phyloP scores from a whole-genome alignment of 257 asterid species.

The Solanum tarapatanum region DNA sequence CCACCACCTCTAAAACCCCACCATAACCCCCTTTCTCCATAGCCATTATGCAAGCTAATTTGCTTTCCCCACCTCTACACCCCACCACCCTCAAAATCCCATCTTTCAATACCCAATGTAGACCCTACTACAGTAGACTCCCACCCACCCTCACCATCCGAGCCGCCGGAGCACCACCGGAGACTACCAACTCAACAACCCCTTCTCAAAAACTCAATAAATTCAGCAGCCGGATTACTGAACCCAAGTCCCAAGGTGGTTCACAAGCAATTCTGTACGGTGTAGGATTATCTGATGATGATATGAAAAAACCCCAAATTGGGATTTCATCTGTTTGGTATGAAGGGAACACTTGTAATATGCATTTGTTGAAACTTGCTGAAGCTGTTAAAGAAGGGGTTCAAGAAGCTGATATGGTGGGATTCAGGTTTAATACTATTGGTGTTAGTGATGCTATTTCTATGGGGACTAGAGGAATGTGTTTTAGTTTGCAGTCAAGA shows the following conservation, averaged over 20 bases:
- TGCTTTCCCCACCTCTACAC: not conserved
- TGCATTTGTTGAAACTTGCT: conserved; percentile 79
- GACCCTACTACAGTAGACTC: not conserved
- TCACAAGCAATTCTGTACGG: conserved; percentile 92
- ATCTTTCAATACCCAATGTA: not conserved
- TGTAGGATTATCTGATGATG: conserved; percentile 86
- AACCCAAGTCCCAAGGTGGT: conserved; percentile 93
- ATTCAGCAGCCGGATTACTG: conserved; percentile 81
- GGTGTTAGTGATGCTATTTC: conserved; percentile 98
- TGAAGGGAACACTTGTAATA: conserved; percentile 96
- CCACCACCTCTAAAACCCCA: not conserved
- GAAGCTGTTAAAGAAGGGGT: conserved; percentile 94
- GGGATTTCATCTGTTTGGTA: conserved; percentile 99
- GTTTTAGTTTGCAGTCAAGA: conserved; percentile 92
- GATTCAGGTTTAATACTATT: conserved; percentile 82
- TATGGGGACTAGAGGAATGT: conserved; percentile 99
- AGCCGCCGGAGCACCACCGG: not conserved
- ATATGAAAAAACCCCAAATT: conserved; percentile 74
- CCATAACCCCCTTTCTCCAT: not conserved
- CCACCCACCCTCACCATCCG: not conserved
- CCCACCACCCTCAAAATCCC: not conserved
- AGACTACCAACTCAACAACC: conserved; percentile 24
- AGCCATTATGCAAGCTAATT: not conserved
- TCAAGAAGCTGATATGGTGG: conserved; percentile 78
- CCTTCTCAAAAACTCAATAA: conserved; percentile 41